phyloP scores from a whole-genome alignment of 2,329 filamentous ascomycete genomes.

The Alternaria arborescens region DNA sequence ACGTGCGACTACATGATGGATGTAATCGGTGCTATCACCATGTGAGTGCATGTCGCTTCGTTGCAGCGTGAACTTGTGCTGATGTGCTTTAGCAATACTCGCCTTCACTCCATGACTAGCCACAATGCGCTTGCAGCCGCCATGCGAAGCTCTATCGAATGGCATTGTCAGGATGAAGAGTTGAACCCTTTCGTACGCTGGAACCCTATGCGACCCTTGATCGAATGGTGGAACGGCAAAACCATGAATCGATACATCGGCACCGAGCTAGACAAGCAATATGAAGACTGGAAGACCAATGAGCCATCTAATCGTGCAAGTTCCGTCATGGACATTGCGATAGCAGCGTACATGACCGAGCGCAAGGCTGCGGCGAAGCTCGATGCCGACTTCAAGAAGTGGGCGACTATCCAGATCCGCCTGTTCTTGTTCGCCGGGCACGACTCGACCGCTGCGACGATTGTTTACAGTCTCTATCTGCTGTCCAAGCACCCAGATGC shows the following conservation, averaged over 20 bases:
- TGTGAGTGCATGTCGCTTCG: not conserved
- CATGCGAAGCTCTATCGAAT: slow-evolving; percentile 15
- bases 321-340: slow-evolving; percentile 23
- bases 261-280: too few relatives aligned
- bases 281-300: too few relatives aligned
- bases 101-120: slow-evolving; percentile 24
- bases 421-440: slow-evolving; percentile 46
- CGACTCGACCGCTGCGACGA: slow-evolving; percentile 45
- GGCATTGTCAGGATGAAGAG: slow-evolving; percentile 12
- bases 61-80: not conserved
- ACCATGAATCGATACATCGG: slow-evolving; percentile 13
- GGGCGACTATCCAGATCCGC: slow-evolving; percentile 7
- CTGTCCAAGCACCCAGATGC: slow-evolving; percentile 37
- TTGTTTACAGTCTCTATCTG: slow-evolving; percentile 42
- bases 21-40: not conserved
- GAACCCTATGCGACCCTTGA: slow-evolving; percentile 13
- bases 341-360: slow-evolving; percentile 21
- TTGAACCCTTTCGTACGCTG: slow-evolving; percentile 22
- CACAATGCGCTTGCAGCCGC: slow-evolving; percentile 16
- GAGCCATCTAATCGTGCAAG: slow-evolving; percentile 1
- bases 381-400: slow-evolving; percentile 32
- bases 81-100: slow-evolving; percentile 4
- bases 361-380: slow-evolving; percentile 14
- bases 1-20: slow-evolving; percentile 18
- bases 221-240: slow-evolving; percentile 21